Conservation (phyloP, 78 protist species). For the Dictyostelium citrinum region DNA sequence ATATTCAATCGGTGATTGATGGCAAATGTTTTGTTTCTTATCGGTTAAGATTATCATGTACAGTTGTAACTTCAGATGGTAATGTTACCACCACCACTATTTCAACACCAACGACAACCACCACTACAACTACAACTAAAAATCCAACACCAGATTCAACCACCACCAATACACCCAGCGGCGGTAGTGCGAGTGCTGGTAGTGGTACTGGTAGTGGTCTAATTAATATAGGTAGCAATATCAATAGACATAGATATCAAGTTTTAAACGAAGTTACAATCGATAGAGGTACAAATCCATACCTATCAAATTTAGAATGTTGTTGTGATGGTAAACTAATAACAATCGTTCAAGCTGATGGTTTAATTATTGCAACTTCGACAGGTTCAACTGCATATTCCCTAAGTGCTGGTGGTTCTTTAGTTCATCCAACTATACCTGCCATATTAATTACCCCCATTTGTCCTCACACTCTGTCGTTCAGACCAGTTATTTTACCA, state of each 20-base stretch:
- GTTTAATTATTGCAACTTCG: slow-evolving; percentile 81
- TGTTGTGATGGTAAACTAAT: slow-evolving; percentile 80
- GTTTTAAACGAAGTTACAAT: slow-evolving; percentile 82
- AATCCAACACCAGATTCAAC: neutral
- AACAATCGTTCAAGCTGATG: slow-evolving; percentile 92
- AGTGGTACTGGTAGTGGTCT: neutral
- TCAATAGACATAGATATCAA: slow-evolving; percentile 40
- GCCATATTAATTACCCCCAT: slow-evolving; percentile 93
- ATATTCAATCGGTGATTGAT: slow-evolving; percentile 57
- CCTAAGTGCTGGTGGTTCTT: slow-evolving; percentile 92
- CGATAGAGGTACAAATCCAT: slow-evolving; percentile 84
- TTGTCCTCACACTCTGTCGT: slow-evolving; percentile 93
- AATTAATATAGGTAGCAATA: neutral
- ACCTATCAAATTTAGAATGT: slow-evolving; percentile 84
- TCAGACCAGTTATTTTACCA: slow-evolving; percentile 92
- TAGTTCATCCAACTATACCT: slow-evolving; percentile 91
- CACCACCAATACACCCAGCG: neutral
- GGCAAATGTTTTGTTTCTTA: slow-evolving; percentile 76
- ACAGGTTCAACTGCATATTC: slow-evolving; percentile 96
- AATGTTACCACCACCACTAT: neutral
- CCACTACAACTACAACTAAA: neutral
- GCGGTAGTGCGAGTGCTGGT: neutral
- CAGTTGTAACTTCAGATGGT: slow-evolving; percentile 7
- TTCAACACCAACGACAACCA: neutral
- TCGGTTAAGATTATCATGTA: slow-evolving; percentile 64